These are phyloP conservation scores for Pythium pectinolyticum DNA, from an alignment of 352 stramenopile species.

Conservation along the genomic window DNA sequence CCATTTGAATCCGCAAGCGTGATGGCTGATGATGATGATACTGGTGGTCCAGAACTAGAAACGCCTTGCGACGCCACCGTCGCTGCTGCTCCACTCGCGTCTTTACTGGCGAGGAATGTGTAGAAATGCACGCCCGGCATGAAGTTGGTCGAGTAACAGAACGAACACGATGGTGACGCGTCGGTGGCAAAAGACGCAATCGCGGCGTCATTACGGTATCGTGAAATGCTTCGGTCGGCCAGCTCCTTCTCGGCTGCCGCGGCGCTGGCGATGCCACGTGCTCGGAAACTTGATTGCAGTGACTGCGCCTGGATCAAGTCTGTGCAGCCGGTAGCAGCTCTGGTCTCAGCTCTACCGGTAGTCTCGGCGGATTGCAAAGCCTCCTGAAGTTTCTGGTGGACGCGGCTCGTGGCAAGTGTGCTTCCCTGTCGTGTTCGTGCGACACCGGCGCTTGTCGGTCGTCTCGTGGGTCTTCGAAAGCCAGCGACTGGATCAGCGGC, in stretches of 20 bases:
- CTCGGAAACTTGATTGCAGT: constrained; percentile 27
- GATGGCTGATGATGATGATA: too few species aligned
- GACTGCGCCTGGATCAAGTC: constrained; percentile 31
- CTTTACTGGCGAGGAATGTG: constrained; percentile 65
- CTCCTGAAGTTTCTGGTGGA: constrained; percentile 65
- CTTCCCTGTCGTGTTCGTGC: background rate
- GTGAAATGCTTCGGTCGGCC: constrained; percentile 35
- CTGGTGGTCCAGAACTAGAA: background rate
- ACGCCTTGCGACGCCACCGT: background rate
- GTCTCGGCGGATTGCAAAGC: constrained; percentile 61
- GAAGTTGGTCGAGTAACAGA: constrained; percentile 63
- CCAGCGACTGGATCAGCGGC: too few species aligned
- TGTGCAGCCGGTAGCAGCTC: too few species aligned
- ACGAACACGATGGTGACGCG: constrained; percentile 30
- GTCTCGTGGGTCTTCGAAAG: background rate
- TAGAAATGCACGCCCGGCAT: constrained; percentile 83
- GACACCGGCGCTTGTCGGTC: constrained; percentile 18
- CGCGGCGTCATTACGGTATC: constrained; percentile 56
- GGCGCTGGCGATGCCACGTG: constrained; percentile 14
- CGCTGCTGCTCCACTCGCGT: background rate
- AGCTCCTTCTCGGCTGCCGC: constrained; percentile 17
- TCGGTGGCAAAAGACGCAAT: constrained; percentile 69
- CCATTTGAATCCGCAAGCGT: too few species aligned
- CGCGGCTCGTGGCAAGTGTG: constrained; percentile 34
- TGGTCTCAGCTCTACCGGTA: too few species aligned